phyloP scores from a whole-genome alignment of 2,329 filamentous ascomycete species.

The Colletotrichum sp. region DNA sequence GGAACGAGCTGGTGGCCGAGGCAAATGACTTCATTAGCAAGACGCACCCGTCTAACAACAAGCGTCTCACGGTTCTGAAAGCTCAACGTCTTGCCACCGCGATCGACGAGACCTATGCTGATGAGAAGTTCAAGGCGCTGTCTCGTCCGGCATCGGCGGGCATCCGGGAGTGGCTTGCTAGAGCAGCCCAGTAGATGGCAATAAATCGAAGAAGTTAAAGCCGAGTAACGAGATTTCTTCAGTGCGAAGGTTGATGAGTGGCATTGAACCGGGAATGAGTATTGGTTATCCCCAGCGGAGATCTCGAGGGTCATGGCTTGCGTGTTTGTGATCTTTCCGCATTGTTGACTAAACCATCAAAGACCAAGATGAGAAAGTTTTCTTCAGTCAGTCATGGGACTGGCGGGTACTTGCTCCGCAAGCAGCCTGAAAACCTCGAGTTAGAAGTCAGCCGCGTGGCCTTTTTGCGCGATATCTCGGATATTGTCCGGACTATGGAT shows the following conservation, averaged over 20 bases:
- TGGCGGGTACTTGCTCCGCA: background rate
- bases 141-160: slow-evolving; percentile 24
- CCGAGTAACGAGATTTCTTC: background rate
- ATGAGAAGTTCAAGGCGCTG: slow-evolving; percentile 26
- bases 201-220: background rate
- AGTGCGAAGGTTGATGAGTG: background rate
- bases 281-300: background rate
- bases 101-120: slow-evolving; percentile 33
- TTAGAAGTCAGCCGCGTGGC: background rate
- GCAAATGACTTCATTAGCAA: slow-evolving; percentile 24
- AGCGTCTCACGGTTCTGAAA: slow-evolving; percentile 23
- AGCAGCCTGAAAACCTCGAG: background rate
- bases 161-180: slow-evolving; percentile 33
- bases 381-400: background rate
- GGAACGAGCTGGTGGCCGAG: slow-evolving; percentile 25
- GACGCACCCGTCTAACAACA: slow-evolving; percentile 7
- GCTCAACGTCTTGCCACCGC: slow-evolving; percentile 26
- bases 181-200: background rate
- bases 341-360: background rate
- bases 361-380: background rate
- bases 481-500: background rate
- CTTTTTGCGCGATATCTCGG: background rate
- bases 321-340: background rate
- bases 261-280: background rate
- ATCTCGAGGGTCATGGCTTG: background rate